Evolutionary conservation across 495 filamentous ascomycete species (phyloP), one percentile per base, ranked within the genome.

Genomic region (Penicillium riverlandense): DNA sequence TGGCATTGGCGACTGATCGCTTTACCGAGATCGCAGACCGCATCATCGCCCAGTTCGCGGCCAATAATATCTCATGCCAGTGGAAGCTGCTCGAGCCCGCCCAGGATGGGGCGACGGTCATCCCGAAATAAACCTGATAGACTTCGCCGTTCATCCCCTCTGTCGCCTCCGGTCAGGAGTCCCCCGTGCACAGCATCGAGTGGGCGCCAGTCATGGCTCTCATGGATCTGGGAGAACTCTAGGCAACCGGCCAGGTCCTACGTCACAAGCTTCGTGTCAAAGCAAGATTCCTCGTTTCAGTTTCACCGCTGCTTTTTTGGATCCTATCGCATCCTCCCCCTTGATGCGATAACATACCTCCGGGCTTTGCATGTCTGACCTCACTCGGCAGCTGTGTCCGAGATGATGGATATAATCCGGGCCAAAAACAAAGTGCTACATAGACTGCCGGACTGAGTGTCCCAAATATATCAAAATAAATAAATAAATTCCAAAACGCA

Each of bases 31-130:
- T 98, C 45, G 91, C 91, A 6, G 63, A 81, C 29, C 70, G 77
- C 54, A 86, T 95, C 41, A 78, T 95, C 53, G 58, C 61, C 42
- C 71, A 74, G 53, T 92, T 95, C 61, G 56, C 59, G 28, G 55
- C 58, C 12, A 78, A 89, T 55, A 68, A 77, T 36, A 92, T 98
- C 55, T 71, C 75, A 11, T 96, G 90, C 66, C 69, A 79, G 38
- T 96, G 90, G 89, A 84, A 84, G 61, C 53, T 98, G 45, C 74
- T 98, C 16, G 84, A 92, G 65, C 90, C 88, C 4, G 90, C 91
- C 0, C 78, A 95, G 48, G 84, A 79, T 7, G 91, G 91, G 33
- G 83, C 88, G 1, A 85, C 76, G 16, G 80, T 94, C 27, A 41
- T 44, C 37, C 46, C 42, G 16, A 48, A 52, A 22, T 47, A 72